Conservation (phyloP, 1,284 basidiomycete species). For the Microbotryum silenes-acaulis region DNA sequence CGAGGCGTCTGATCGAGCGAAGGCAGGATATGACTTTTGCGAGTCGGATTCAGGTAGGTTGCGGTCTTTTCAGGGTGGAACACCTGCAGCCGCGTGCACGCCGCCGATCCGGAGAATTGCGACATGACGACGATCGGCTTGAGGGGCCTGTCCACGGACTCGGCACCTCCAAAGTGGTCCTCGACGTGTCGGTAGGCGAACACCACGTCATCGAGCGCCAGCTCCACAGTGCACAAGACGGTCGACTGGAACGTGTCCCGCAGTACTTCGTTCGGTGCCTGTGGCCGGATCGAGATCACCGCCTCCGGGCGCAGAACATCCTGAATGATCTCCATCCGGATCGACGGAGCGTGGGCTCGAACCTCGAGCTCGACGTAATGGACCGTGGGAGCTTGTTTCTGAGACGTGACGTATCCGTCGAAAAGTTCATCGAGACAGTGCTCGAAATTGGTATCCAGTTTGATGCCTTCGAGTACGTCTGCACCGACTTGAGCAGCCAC, state of each 20-base stretch:
- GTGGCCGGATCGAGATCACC: conserved; percentile 13
- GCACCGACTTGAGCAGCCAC: conserved; percentile 19
- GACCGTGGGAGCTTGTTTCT: neutral
- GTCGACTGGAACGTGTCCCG: conserved; percentile 6
- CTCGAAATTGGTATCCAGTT: conserved; percentile 22
- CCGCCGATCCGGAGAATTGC: neutral
- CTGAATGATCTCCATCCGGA: conserved; percentile 21
- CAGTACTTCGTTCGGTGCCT: neutral
- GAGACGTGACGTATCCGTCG: conserved; percentile 10
- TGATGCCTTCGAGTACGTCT: conserved; percentile 18
- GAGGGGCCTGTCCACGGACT: neutral
- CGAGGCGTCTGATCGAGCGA: neutral
- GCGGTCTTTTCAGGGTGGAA: conserved; percentile 12
- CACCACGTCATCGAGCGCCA: conserved; percentile 10
- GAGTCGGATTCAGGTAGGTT: neutral
- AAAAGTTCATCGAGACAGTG: conserved; percentile 26
- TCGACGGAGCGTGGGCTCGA: conserved; percentile 1
- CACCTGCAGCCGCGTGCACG: conserved; percentile 14
- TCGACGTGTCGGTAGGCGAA: conserved; percentile 4
- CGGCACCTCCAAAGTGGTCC: conserved; percentile 10
- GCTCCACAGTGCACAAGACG: conserved; percentile 20
- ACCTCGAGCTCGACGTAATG: conserved; percentile 10
- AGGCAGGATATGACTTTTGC: conserved; percentile 5
- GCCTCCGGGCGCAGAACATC: conserved; percentile 29
- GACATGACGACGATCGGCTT: conserved; percentile 4